Evolutionary conservation across 148 eudicot species (phyloP).

Genomic region (Agrostemma githago): DNA sequence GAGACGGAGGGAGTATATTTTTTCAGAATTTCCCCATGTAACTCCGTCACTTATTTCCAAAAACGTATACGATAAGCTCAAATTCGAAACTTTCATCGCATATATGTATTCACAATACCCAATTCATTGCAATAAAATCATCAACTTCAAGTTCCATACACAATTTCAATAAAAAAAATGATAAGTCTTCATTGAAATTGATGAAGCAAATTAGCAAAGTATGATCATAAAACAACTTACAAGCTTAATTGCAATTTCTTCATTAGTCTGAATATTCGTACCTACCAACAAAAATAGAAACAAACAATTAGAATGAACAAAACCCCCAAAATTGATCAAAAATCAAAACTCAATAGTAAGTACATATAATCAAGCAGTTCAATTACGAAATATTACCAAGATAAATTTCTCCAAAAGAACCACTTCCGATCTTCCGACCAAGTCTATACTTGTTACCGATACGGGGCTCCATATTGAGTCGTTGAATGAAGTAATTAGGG

Average conservation of each 20-base stretch:
- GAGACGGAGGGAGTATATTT: no score
- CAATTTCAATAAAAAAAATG: neutral
- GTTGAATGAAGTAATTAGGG: neutral
- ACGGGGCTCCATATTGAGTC: neutral
- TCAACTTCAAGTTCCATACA: neutral
- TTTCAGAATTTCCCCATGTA: neutral
- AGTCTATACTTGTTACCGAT: conserved; percentile 9
- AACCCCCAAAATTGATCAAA: neutral
- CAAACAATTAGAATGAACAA: conserved; percentile 1
- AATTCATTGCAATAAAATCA: neutral
- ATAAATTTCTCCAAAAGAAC: conserved; percentile 19
- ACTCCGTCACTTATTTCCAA: neutral
- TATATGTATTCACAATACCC: neutral
- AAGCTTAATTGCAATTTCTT: conserved; percentile 29
- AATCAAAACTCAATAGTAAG: neutral
- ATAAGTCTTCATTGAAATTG: neutral
- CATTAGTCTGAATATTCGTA: conserved; percentile 28
- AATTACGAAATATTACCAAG: neutral
- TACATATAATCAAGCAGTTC: neutral
- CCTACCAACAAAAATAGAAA: conserved; percentile 10
- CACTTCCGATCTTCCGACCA: conserved; percentile 19
- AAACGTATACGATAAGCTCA: neutral
- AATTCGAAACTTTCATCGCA: neutral
- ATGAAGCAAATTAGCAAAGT: neutral
- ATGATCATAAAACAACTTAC: conserved; percentile 12